Base-by-base conservation (phyloP, 768 basidiomycete species). In the Boletus tylopilopsis region DNA sequence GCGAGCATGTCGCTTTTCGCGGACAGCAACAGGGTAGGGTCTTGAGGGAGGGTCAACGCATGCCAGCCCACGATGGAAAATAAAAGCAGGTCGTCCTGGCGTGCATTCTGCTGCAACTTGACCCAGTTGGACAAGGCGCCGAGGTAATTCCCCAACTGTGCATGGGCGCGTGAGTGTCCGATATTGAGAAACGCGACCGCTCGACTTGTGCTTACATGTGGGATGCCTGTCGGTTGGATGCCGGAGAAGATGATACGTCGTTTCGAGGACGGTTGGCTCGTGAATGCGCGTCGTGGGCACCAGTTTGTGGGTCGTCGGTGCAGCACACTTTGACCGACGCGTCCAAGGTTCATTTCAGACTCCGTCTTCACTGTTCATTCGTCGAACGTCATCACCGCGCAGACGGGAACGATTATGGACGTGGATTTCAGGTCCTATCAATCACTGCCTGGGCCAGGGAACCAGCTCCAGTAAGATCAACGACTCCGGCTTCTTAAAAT, bases 61-160 rank as follows among this genome's bases (percentile, higher is more conserved):
- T 98, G 95, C 79, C 92, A 87, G 23, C 94, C 94, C 12, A 94
- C 94, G 54, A 96, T 84, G 2, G 90, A 85, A 68, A 90, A 94
- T 21, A 95, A 67, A 9, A 94, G 74, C 44, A 76, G 70, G 61
- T 91, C 87, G 9, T 79, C 72, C 1, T 76, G 73, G 8, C 63
- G 62, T 0, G 84, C 77, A 33, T 76, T 71, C 36, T 77, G 73
- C 67, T 95, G 91, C 23, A 96, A 72, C 45, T 75, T 76, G 40
- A 92, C 87, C 94, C 94, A 95, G 64, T 94, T 93, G 18, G 80
- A 79, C 24, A 96, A 73, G 0, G 94, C 94, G 5, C 95, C 95
- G 3, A 97, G 76, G 60, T 92, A 90, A 66, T 98, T 97, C 36
- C 95, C 95, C 61, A 96, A 74, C 94, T 97, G 48, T 6, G 16